Base-by-base conservation (phyloP, 345 rosid genomes). In the Eucalyptus dawsonii region DNA sequence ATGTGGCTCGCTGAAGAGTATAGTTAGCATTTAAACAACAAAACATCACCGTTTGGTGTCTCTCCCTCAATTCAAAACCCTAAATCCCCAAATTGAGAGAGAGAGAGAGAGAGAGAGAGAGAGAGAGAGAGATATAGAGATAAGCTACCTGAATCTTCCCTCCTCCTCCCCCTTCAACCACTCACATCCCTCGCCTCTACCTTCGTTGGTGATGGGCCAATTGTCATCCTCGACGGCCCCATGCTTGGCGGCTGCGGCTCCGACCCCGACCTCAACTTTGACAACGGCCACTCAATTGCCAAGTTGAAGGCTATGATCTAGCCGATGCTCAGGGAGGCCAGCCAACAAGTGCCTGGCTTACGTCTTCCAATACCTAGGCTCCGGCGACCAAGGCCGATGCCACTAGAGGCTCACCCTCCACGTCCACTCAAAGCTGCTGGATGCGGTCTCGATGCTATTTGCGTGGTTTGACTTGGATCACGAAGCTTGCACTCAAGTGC, bases 181-280 rank as follows among this genome's bases (percentile, higher is more conserved):
- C 51, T 1, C 51, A 50, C 51, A 50, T 50, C 51, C 51, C 51
- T 14, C 0, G 1, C 50, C 50, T 49, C 14, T 1, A 0, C 51
- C 51, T 50, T 17, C 3, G 0, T 16, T 1, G 0, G 3, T 0
- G 16, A 50, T 50, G 51, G 17, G 51, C 17, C 0, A 50, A 0
- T 50, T 50, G 17, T 1, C 1, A 0, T 50, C 51, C 17, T 50
- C 7, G 0, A 50, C 1, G 3, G 51, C 16, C 17, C 51, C 51
- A 50, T 0, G 7, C 51, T 50, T 0, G 0, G 3, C 17, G 17
- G 3, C 7, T 0, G 1, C 0, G 6, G 0, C 16, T 50, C 0
- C 1, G 51, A 50, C 51, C 17, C 0, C 6, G 17, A 14, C 51
- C 51, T 5, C 3, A 0, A 50, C 51, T 1, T 6, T 1, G 1